Percentiles rank a stretch among this genome's conserved stretches.
phyloP scores from a whole-genome alignment of 1,139 yeast species.

The Hansenula lynferdii region DNA sequence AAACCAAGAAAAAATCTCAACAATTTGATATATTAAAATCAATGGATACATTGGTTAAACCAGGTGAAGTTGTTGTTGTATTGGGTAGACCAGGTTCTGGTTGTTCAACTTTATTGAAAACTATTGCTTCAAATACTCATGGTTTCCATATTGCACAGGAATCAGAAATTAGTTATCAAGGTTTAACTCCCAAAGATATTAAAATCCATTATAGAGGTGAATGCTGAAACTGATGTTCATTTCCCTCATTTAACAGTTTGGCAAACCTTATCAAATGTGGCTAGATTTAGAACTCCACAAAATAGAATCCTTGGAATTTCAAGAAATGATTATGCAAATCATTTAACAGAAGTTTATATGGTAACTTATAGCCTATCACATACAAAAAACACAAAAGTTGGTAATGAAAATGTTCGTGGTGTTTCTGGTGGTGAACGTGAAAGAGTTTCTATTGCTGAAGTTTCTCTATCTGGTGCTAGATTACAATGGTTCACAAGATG shows the following conservation, averaged over 20 bases:
- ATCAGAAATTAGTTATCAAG: slow-evolving; percentile 45
- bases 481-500: slow-evolving; percentile 73
- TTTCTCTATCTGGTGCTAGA: slow-evolving; percentile 54
- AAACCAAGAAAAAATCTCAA: slow-evolving; percentile 23
- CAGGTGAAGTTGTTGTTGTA: slow-evolving; percentile 75
- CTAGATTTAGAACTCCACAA: slow-evolving; percentile 59
- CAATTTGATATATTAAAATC: slow-evolving; percentile 52
- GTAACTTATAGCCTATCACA: slow-evolving; percentile 70
- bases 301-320: slow-evolving; percentile 57
- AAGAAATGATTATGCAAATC: slow-evolving; percentile 55
- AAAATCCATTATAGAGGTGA: slow-evolving; percentile 56
- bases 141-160: slow-evolving; percentile 59
- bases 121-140: slow-evolving; percentile 65
- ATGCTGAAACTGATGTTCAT: slow-evolving; percentile 68
- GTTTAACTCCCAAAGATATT: slow-evolving; percentile 45
- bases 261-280: slow-evolving; percentile 63
- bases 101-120: slow-evolving; percentile 71
- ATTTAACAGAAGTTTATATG: slow-evolving; percentile 63
- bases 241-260: slow-evolving; percentile 73
- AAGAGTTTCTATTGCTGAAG: slow-evolving; percentile 75
- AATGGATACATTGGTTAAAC: slow-evolving; percentile 62
- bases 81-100: slow-evolving; percentile 86
- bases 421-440: slow-evolving; percentile 84
- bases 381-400: slow-evolving; percentile 64
- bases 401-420: slow-evolving; percentile 66